phyloP scores from a whole-genome alignment of 2,329 filamentous ascomycete genomes.

The Sporothrix pseudoabietina region DNA sequence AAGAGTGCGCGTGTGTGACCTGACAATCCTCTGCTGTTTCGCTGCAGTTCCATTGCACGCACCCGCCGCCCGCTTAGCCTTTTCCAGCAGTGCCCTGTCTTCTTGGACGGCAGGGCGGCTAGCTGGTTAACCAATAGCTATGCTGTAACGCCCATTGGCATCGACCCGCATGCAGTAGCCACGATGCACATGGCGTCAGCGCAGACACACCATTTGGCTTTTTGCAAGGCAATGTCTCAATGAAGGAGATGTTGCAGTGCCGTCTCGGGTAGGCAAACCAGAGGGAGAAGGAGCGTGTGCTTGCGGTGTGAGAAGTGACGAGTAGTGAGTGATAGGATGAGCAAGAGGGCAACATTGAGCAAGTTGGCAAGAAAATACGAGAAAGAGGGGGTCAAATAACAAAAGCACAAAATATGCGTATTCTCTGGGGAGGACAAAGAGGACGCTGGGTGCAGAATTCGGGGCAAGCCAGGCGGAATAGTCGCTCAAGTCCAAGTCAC shows the following conservation, averaged over 20 bases:
- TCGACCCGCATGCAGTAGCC: slow-evolving; percentile 21
- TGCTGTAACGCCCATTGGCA: slow-evolving; percentile 5
- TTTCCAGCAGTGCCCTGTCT: not conserved
- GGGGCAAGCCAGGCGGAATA: not conserved
- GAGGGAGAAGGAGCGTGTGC: not conserved
- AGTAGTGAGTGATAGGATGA: not conserved
- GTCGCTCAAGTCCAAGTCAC: slow-evolving; percentile 14
- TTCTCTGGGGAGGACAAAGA: not conserved
- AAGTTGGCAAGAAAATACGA: not conserved
- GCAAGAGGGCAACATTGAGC: not conserved
- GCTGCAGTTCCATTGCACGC: slow-evolving; percentile 11
- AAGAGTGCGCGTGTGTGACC: slow-evolving; percentile 19
- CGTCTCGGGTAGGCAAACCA: not conserved
- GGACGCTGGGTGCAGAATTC: not conserved
- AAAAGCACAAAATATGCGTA: not conserved
- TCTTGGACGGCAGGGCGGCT: slow-evolving; percentile 7
- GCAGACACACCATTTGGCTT: slow-evolving; percentile 4
- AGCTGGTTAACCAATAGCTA: slow-evolving; percentile 12
- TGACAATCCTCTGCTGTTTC: slow-evolving; percentile 4
- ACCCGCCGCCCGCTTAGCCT: slow-evolving; percentile 11
- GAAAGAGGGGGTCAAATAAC: not conserved
- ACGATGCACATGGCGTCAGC: slow-evolving; percentile 20
- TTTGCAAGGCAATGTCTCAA: not conserved
- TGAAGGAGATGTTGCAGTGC: not conserved
- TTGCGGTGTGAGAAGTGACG: not conserved